phyloP scores from a whole-genome alignment of 2,329 filamentous ascomycete species.

The Penicillium sp. region DNA sequence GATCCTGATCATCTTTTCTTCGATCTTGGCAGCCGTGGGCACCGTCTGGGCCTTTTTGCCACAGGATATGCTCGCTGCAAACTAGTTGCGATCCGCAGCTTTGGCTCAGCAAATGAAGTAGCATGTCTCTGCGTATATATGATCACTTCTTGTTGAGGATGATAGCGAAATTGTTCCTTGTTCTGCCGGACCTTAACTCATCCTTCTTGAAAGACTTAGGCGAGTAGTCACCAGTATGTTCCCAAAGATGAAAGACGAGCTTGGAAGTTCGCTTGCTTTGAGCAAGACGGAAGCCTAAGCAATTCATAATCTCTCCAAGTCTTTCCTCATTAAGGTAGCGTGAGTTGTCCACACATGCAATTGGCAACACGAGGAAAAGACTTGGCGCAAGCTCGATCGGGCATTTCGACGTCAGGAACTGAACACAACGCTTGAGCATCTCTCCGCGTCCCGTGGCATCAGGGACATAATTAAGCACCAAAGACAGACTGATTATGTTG shows the following conservation, averaged over 20 bases:
- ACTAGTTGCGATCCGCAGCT: slow-evolving; percentile 9
- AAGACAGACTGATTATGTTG: slow-evolving; percentile 83
- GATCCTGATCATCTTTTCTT: slow-evolving; percentile 65
- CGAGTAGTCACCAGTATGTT: slow-evolving; percentile 39
- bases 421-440: slow-evolving; percentile 74
- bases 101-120: background rate
- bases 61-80: slow-evolving; percentile 63
- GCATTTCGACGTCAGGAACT: slow-evolving; percentile 56
- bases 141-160: slow-evolving; percentile 49
- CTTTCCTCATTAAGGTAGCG: slow-evolving; percentile 75
- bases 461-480: slow-evolving; percentile 93
- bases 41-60: slow-evolving; percentile 88
- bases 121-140: background rate
- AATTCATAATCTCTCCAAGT: slow-evolving; percentile 68
- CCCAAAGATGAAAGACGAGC: slow-evolving; percentile 87
- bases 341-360: slow-evolving; percentile 84
- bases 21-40: slow-evolving; percentile 67
- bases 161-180: slow-evolving; percentile 88
- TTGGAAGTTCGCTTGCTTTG: slow-evolving; percentile 73
- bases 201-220: slow-evolving; percentile 60
- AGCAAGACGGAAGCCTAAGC: slow-evolving; percentile 66
- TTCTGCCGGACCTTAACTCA: slow-evolving; percentile 69
- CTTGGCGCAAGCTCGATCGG: slow-evolving; percentile 43
- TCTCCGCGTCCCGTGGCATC: slow-evolving; percentile 69
- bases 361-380: slow-evolving; percentile 84